Evolutionary conservation across 1,139 yeast genomes (phyloP).

Genomic region (Blastobotrys illinoisensis): DNA sequence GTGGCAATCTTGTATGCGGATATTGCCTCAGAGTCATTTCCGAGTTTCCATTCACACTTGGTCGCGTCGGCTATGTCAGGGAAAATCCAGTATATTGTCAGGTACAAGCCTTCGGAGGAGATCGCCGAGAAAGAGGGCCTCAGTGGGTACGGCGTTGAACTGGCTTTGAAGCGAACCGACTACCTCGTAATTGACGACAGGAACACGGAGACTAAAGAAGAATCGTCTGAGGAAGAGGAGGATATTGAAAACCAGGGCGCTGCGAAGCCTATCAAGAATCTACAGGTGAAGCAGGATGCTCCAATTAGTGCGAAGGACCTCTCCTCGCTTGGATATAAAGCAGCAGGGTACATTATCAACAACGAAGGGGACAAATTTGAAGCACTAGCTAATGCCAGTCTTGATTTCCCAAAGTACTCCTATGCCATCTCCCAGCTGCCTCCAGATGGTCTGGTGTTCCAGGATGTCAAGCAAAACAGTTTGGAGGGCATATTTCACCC

Average conservation of each 20-base stretch:
- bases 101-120: constrained; percentile 48
- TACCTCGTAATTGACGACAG: constrained; percentile 61
- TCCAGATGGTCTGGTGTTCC: constrained; percentile 17
- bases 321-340: constrained; percentile 30
- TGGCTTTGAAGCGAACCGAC: constrained; percentile 58
- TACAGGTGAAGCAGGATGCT: constrained; percentile 7
- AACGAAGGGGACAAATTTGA: constrained; percentile 26
- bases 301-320: constrained; percentile 24
- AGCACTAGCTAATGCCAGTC: constrained; percentile 29
- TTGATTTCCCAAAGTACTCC: constrained; percentile 33
- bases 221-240: constrained; percentile 13
- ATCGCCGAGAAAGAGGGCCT: constrained; percentile 31
- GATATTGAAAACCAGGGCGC: constrained; percentile 2
- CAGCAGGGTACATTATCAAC: constrained; percentile 28
- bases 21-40: constrained; percentile 44
- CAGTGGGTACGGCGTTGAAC: constrained; percentile 63
- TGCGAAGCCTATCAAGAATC: not conserved
- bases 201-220: constrained; percentile 27
- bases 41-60: constrained; percentile 53
- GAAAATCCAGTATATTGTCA: constrained; percentile 68
- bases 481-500: constrained; percentile 19
- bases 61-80: constrained; percentile 56
- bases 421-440: constrained; percentile 21
- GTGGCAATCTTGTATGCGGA: constrained; percentile 47
- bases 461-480: constrained; percentile 22